Base-by-base conservation (phyloP, 352 stramenopile genomes). In the Globisporangium abappressorium region DNA sequence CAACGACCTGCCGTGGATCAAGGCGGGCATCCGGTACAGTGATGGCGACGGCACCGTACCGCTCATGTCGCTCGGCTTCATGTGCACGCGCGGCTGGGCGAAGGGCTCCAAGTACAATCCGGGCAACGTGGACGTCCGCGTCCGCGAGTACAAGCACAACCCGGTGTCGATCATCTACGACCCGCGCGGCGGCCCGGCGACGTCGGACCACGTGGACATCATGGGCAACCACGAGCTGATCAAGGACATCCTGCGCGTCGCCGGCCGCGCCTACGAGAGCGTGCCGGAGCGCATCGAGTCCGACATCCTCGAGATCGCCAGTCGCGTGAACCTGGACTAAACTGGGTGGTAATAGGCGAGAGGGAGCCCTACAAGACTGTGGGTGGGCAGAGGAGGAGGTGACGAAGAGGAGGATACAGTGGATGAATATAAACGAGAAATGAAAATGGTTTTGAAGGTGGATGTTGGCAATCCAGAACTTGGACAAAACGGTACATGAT, bases 181-280 rank as follows among this genome's bases (percentile, higher is more conserved):
- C 57, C 59, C 86, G 15, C 84, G 86, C 34, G 86, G 86, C 12
- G 86, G 86, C 2, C 86, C 86, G 1, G 79, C 80, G 64, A 94
- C 86, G 5, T 86, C 88, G 22, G 94, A 98, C 64, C 96, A 99
- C 81, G 92, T 98, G 3, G 95, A 98, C 66, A 98, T 99, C 71
- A 91, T 99, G 78, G 95, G 95, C 43, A 98, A 98, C 79, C 78
- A 97, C 62, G 89, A 87, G 36, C 80, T 98, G 18, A 97, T 97
- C 65, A 85, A 78, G 49, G 84, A 94, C 68, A 62, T 94, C 22
- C 65, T 94, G 53, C 78, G 80, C 8, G 78, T 94, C 28, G 78
- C 77, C 2, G 79, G 77, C 55, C 68, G 82, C n/a, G 76, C 64
- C 12, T 94, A 94, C 71, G 82, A 94, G 66, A 72, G 72, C n/a